Base-by-base conservation (phyloP, 345 rosid genomes). In the Kernera saxatilis region DNA sequence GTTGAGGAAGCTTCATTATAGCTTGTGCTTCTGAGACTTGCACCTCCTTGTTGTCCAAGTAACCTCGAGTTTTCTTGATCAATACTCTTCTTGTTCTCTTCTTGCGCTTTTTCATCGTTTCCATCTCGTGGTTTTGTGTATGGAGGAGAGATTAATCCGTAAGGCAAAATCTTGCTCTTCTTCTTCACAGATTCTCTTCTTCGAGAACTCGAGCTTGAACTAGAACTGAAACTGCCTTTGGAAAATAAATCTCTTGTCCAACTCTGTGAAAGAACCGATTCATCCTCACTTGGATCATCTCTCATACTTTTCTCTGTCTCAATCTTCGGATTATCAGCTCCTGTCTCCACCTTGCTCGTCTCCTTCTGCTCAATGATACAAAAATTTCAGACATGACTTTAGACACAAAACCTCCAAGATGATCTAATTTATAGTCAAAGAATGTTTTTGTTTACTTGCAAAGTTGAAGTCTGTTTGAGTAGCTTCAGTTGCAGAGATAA, bases 81-180 rank as follows among this genome's bases (percentile, higher is more conserved):
- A 25, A 19, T 43, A 63, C 64, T 69, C 30, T 32, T 23, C 13
- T 3, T 46, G 3, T 68, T 49, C 11, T 32, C 66, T 64, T n/a
- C 32, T 66, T 74, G 72, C 33, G 48, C 45, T 70, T 62, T 44
- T 60, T 73, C 80, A 59, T 80, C 76, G 39, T 76, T 75, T 27
- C 25, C 58, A 35, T 22, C n/a, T 26, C 52, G 49, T 32, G 45
- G 14, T 67, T 72, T 90, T 36, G 45, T 64, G 71, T 86, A 82
- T 21, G 97, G 88, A 4, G 97, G 87, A 46, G 87, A 82, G 55
- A 82, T 57, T 51, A 67, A 60, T 51, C 82, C 75, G 43, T 82
- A 77, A 60, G 45, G 65, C 29, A 61, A 43, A 4, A 69, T 82
- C 82, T 80, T 81, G 48, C 33, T 71, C 64, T 36, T 54, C 44